Conservation (phyloP, 2,329 filamentous ascomycete genomes). For the Alternaria sp. region DNA sequence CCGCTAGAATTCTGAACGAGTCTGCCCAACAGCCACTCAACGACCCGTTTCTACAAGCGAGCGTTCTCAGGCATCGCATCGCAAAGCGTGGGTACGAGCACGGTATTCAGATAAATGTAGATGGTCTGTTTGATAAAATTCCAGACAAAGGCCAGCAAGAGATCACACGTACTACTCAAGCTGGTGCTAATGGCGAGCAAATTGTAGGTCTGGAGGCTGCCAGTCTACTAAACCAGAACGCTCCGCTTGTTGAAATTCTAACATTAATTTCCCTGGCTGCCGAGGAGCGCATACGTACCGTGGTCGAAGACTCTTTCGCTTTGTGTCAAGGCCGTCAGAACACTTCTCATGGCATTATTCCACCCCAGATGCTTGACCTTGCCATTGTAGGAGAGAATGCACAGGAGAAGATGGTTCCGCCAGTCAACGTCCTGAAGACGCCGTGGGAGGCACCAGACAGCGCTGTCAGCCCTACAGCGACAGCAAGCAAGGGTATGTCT, state of each 20-base stretch:
- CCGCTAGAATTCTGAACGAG: constrained; percentile 68
- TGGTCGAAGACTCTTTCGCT: constrained; percentile 79
- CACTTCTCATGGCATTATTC: constrained; percentile 81
- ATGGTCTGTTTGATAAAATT: constrained; percentile 61
- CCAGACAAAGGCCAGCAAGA: constrained; percentile 43
- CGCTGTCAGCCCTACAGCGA: constrained; percentile 64
- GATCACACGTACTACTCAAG: constrained; percentile 51
- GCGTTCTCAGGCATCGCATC: constrained; percentile 63
- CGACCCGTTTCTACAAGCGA: constrained; percentile 76
- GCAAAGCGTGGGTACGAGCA: constrained; percentile 67
- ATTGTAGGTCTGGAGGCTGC: constrained; percentile 63
- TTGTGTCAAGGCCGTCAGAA: constrained; percentile 76
- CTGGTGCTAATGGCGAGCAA: constrained; percentile 69
- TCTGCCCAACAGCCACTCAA: constrained; percentile 74
- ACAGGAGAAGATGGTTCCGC: constrained; percentile 50
- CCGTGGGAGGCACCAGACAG: constrained; percentile 58
- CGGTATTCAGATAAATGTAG: constrained; percentile 66
- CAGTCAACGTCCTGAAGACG: constrained; percentile 50
- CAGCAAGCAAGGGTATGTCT: constrained; percentile 44
- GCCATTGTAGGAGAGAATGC: constrained; percentile 64
- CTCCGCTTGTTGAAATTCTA: constrained; percentile 81
- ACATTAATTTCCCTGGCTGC: constrained; percentile 83
- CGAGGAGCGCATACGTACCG: constrained; percentile 77
- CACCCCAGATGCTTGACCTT: constrained; percentile 77
- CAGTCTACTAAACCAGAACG: constrained; percentile 75